A percentile compares a stretch with the other conserved stretches of the same genome.
phyloP scores from a whole-genome alignment of 495 filamentous ascomycete species.

The Penicillium cataractarum region DNA sequence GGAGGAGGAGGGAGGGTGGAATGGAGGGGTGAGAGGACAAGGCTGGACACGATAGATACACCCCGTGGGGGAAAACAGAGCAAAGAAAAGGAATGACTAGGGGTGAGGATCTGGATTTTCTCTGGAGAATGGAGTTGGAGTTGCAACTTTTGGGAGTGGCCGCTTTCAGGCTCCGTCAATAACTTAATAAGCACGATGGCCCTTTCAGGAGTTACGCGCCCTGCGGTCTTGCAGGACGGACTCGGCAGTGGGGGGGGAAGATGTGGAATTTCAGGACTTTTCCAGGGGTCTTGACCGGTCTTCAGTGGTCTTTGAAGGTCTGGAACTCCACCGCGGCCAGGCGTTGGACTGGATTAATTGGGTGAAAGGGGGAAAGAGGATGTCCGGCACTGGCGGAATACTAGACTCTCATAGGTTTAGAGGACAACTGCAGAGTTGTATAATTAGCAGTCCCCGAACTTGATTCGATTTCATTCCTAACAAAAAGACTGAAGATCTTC shows the following conservation, averaged over 20 bases:
- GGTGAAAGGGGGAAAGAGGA: background rate
- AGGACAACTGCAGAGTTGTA: background rate
- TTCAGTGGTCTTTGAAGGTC: constrained; percentile 10
- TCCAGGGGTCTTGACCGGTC: constrained; percentile 3
- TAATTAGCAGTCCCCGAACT: background rate
- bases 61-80: constrained; percentile 15
- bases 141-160: constrained; percentile 27
- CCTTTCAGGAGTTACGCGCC: background rate
- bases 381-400: background rate
- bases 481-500: background rate
- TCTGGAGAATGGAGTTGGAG: background rate
- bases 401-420: background rate
- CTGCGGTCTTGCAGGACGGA: background rate
- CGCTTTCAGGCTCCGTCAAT: constrained; percentile 31
- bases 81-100: constrained; percentile 44
- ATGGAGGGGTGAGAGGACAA: constrained; percentile 10
- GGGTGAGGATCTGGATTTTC: constrained; percentile 35
- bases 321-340: constrained; percentile 19
- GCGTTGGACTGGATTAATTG: background rate
- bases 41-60: background rate
- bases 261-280: constrained; percentile 4
- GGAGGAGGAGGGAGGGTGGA: constrained; percentile 19
- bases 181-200: constrained; percentile 32
- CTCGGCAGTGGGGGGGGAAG: constrained; percentile 16
- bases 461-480: background rate